A percentile compares a stretch with the other conserved stretches of the same genome.
Conservation (phyloP, 148 eudicot species). For the Rhododendron mucronatum region DNA sequence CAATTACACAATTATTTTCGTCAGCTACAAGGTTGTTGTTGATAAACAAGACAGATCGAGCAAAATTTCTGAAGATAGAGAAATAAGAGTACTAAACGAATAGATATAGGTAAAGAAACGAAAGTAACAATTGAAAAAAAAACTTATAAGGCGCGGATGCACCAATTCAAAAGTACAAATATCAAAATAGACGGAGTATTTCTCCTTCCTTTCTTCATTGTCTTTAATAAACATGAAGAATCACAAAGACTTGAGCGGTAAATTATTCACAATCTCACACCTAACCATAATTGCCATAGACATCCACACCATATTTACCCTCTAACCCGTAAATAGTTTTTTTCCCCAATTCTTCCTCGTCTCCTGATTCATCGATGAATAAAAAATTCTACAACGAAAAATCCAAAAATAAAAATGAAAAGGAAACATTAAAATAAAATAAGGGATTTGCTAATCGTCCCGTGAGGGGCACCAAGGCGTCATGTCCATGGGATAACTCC, state of each 20-base stretch:
- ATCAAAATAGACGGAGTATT: neutral
- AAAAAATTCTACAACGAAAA: neutral
- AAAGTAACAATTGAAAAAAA: no score
- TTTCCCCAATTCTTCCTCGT: neutral
- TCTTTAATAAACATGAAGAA: neutral
- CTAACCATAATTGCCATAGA: neutral
- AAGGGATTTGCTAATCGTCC: constrained; percentile 15
- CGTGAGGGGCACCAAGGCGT: constrained; percentile 72
- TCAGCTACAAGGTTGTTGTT: no score
- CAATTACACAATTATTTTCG: no score
- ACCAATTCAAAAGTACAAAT: no score
- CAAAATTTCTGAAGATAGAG: neutral
- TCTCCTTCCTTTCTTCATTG: no score
- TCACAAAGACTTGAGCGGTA: neutral
- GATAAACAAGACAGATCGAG: no score
- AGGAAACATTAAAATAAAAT: neutral
- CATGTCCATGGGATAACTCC: constrained; percentile 98
- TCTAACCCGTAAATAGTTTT: neutral
- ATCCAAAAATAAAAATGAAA: neutral
- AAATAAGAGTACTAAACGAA: no score
- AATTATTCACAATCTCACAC: constrained; percentile 10
- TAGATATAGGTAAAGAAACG: no score
- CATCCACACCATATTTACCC: constrained; percentile 9
- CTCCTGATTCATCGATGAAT: neutral
- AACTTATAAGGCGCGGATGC: no score